Evolutionary conservation across 2,329 filamentous ascomycete species (phyloP).

Genomic region (Ophiostoma montium): DNA sequence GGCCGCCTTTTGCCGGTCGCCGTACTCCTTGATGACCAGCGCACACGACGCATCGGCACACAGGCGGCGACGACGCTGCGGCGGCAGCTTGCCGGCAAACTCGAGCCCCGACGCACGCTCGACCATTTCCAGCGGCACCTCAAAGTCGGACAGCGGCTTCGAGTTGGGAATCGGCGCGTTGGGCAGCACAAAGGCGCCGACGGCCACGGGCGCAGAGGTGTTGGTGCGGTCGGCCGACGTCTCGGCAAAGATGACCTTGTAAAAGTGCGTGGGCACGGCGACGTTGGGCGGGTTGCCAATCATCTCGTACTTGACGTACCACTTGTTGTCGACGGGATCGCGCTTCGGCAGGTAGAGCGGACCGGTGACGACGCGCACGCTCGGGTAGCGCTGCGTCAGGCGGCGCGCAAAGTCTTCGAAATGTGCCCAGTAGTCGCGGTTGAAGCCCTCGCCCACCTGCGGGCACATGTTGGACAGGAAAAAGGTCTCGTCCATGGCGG

Average conservation of each 20-base stretch:
- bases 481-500: conserved; percentile 92
- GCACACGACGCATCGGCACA: conserved; percentile 80
- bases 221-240: conserved; percentile 51
- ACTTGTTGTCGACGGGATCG: conserved; percentile 75
- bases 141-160: conserved; percentile 80
- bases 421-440: conserved; percentile 98
- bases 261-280: conserved; percentile 95
- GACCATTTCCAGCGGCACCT: conserved; percentile 84
- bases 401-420: conserved; percentile 94
- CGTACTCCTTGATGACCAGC: conserved; percentile 69
- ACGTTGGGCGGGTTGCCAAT: conserved; percentile 89
- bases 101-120: conserved; percentile 87
- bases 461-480: conserved; percentile 93
- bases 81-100: conserved; percentile 69
- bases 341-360: conserved; percentile 83
- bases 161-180: conserved; percentile 80
- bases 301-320: conserved; percentile 89
- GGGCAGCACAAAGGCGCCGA: conserved; percentile 89
- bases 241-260: conserved; percentile 96
- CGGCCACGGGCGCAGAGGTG: conserved; percentile 54
- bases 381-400: conserved; percentile 67
- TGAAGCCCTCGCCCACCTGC: conserved; percentile 96
- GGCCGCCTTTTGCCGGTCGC: conserved; percentile 39
- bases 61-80: conserved; percentile 58
- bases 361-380: conserved; percentile 82